Percentiles rank a stretch among this genome's conserved stretches.
Conservation (phyloP, 2,329 filamentous ascomycete genomes). For the Neocatenulostroma microsporum region DNA sequence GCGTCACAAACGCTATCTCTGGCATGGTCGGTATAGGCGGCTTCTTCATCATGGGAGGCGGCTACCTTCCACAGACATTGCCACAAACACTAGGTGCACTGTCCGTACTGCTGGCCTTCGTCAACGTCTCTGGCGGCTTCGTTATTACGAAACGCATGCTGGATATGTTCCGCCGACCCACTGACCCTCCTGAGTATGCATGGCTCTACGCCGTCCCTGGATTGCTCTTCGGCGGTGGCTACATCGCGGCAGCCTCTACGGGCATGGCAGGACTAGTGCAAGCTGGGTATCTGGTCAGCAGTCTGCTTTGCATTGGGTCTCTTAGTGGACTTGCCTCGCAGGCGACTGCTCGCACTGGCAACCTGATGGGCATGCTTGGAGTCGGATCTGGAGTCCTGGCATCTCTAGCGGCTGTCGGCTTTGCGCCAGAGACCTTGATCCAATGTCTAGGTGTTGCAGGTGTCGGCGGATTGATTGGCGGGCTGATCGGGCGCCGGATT, state of each 20-base stretch:
- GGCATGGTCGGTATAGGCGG: conserved; percentile 83
- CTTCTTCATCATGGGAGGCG: conserved; percentile 80
- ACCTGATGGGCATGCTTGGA: conserved; percentile 77
- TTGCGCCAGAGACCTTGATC: conserved; percentile 66
- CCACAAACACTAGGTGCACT: conserved; percentile 70
- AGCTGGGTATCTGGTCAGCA: conserved; percentile 79
- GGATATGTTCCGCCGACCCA: conserved; percentile 81
- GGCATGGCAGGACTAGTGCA: conserved; percentile 79
- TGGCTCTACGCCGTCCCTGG: conserved; percentile 79
- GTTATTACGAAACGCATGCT: conserved; percentile 91
- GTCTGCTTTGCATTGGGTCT: conserved; percentile 75
- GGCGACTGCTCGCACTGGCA: conserved; percentile 73
- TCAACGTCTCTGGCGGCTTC: conserved; percentile 83
- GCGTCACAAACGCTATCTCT: conserved; percentile 86
- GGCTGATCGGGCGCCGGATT: conserved; percentile 75
- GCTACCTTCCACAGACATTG: conserved; percentile 66
- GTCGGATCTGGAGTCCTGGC: conserved; percentile 76
- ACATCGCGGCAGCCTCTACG: conserved; percentile 68
- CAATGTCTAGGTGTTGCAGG: conserved; percentile 74
- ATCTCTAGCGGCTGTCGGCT: conserved; percentile 72
- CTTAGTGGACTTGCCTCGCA: conserved; percentile 76
- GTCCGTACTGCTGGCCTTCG: conserved; percentile 77
- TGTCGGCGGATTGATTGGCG: conserved; percentile 60
- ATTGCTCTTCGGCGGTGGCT: conserved; percentile 70
- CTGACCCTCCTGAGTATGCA: conserved; percentile 79